Base-by-base conservation (phyloP, 495 filamentous ascomycete species). In the Podospora appendiculata region DNA sequence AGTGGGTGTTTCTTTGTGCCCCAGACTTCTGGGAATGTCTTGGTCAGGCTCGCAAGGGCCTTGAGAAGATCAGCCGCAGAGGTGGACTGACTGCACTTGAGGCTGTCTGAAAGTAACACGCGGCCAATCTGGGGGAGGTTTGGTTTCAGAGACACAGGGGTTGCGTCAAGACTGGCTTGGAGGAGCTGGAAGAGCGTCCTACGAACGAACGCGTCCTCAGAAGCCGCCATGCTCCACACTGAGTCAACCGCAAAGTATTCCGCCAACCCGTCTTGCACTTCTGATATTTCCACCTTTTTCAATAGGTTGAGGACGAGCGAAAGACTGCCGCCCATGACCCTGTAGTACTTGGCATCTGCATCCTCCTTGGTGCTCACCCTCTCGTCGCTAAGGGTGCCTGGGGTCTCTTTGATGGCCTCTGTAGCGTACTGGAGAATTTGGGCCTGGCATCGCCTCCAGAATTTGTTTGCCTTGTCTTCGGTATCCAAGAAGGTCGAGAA, bases 341-440 rank as follows among this genome's bases (percentile, higher is more conserved):
- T 78, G 32, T 81, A 76, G 67, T 94, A 93, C 59, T 95, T 96
- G 2, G 83, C 81, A 51, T 87, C 75, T 1, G 87, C 80, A 60
- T 99, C 93, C 58, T 96, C 91, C 10, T 84, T 72, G 53, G 83
- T 92, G 32, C 86, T 83, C 6, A 82, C 88, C 48, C 90, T 79
- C 66, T 91, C 85, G 64, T 97, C 94, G 62, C 90, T 96, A 44
- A 99, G 72, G 0, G 89, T 93, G 25, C 82, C 73, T 3, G 82
- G 67, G 3, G 84, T 89, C 67, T 99, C 92, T 44, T 84, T 79
- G 34, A 91, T 75, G 14, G 88, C 88, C 68, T 88, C 81, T 39
- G 76, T 79, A 41, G 88, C 87, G 67, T 88, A 96, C 17, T 90
- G 82, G 45, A 96, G 69, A 39, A 95, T 89, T 9, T 82, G 76